Base-by-base conservation (phyloP, 1,284 basidiomycete species). In the Phylloboletellus chloephorus region DNA sequence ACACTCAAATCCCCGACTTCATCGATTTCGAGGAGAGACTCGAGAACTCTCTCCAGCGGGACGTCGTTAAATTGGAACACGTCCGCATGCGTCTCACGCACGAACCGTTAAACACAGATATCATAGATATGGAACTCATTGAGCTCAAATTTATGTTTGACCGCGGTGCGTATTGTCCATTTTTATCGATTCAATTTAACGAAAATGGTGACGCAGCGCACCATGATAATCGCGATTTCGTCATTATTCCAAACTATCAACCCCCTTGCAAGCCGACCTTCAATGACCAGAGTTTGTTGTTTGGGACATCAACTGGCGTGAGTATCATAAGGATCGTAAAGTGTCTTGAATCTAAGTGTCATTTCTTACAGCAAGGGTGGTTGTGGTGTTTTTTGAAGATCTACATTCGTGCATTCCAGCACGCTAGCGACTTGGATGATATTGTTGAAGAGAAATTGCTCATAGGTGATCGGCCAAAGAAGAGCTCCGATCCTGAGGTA, bases 1-100 rank as follows among this genome's bases (percentile, higher is more conserved):
- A 88, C 56, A 82, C 83, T 12, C 86, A 91, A 79, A 82, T 92
- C 41, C 79, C 83, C 12, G 84, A 89, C 53, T 89, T 92, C 56
- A 78, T 87, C 41, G 62, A 66, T 7, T 89, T 92, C 46, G 82
- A 89, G 57, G 79, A 85, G 39, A 72, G 76, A 30, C 65, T 92
- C 12, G 82, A 88, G 46, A 83, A 81, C 54, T 92, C 89, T 1
- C 67, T 92, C 9, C 82, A 90, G 55, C 73, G 86, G 19, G 84
- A 88, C 47, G 69, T 86, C 12, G 73, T 85, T 46, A 82, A 84
- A 56, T 66, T 91, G 51, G 88, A 92, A 54, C 79, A 88, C 54
- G 73, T 88, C 31, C 76, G 87, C 39, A 88, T 90, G 80, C 76
- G 82, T 25, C 65, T 89, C n/a, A 67, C 79, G 0, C 82, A 88